Evolutionary conservation across 1,139 yeast species (phyloP).

Genomic region (Magnusiomyces starmeri): DNA sequence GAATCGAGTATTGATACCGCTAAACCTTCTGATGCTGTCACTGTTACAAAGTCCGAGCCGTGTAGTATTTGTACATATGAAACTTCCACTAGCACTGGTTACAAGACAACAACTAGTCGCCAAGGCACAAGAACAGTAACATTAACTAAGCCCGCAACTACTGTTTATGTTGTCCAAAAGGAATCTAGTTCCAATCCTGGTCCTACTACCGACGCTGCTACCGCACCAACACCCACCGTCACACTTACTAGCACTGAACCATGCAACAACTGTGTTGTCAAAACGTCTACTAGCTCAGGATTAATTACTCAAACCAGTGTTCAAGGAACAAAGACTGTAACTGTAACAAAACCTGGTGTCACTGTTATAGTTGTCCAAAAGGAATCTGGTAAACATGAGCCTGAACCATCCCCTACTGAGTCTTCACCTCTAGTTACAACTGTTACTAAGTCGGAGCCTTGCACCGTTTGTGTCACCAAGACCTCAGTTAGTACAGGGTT

Average conservation of each 20-base stretch:
- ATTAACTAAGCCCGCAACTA: background rate
- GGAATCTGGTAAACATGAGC: background rate
- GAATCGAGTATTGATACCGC: background rate
- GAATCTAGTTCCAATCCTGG: no score
- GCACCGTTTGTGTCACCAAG: background rate
- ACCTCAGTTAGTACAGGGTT: background rate
- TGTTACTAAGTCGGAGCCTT: background rate
- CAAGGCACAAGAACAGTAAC: background rate
- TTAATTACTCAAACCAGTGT: background rate
- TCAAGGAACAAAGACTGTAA: background rate
- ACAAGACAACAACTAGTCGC: background rate
- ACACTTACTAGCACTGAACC: background rate
- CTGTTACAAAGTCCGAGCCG: background rate
- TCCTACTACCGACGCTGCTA: background rate
- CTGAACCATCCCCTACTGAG: background rate
- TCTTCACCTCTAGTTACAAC: background rate
- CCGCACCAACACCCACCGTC: background rate
- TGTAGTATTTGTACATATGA: background rate
- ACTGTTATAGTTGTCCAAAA: background rate
- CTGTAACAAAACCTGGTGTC: background rate
- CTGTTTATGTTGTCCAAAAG: background rate
- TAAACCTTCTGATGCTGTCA: background rate
- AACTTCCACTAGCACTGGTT: background rate
- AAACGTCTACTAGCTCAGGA: background rate
- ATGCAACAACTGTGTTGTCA: background rate